Evolutionary conservation across 2,329 filamentous ascomycete genomes (phyloP).

Genomic region (Trichoderma oligosporum): DNA sequence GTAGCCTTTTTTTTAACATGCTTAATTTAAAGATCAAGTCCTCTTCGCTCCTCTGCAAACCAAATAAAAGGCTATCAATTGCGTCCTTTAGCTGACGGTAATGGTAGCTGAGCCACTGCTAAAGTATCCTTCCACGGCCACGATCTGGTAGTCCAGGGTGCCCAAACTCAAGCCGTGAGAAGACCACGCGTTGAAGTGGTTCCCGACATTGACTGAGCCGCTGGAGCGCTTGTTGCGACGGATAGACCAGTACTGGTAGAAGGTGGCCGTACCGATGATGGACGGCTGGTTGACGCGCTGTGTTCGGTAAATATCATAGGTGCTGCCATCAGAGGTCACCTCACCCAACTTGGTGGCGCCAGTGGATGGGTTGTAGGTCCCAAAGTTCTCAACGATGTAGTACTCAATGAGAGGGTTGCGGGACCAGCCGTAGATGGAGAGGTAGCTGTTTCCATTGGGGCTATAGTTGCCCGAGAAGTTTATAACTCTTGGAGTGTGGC

Average conservation of each 20-base stretch:
- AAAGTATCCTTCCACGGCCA: constrained; percentile 11
- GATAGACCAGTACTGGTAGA: constrained; percentile 17
- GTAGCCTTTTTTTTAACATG: too few species aligned
- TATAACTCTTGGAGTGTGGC: neutral
- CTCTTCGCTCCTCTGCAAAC: too few species aligned
- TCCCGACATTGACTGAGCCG: constrained; percentile 13
- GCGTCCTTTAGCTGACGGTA: constrained; percentile 3
- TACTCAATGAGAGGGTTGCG: constrained; percentile 16
- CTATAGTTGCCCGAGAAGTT: constrained; percentile 13
- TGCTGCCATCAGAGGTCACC: constrained; percentile 11
- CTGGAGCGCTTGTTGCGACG: constrained; percentile 15
- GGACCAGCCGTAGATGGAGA: constrained; percentile 13
- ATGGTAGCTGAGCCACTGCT: constrained; percentile 9
- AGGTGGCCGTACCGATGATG: constrained; percentile 14
- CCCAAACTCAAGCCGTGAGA: constrained; percentile 1
- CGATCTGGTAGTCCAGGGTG: constrained; percentile 11
- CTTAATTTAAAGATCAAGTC: too few species aligned
- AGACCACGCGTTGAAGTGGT: constrained; percentile 12
- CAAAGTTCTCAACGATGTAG: constrained; percentile 17
- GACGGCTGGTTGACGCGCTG: constrained; percentile 16
- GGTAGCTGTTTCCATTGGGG: constrained; percentile 17
- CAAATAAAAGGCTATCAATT: too few species aligned
- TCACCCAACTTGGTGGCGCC: constrained; percentile 15
- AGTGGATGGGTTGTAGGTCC: constrained; percentile 14
- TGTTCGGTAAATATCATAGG: constrained; percentile 15